Percentiles rank a stretch among this genome's conserved stretches.
Conservation (phyloP, 129 eudicot genomes). For the Solidago caesia region DNA sequence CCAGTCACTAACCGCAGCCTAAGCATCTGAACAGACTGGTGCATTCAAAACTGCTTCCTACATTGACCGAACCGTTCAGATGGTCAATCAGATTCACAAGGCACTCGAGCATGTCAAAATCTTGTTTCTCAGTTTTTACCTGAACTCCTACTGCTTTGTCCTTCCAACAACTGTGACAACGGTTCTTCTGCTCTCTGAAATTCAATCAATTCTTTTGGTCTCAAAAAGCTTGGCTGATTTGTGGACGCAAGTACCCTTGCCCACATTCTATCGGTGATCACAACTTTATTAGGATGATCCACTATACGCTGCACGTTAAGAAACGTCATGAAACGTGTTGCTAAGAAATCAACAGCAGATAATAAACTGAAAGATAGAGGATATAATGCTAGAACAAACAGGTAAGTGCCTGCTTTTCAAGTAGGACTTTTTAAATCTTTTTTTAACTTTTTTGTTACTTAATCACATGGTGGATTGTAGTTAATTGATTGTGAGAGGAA, state of each 20-base stretch:
- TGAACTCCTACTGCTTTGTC: slow-evolving; percentile 27
- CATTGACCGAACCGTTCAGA: slow-evolving; percentile 39
- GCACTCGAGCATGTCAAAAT: slow-evolving; percentile 38
- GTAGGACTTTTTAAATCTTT: too few species aligned
- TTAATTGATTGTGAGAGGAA: too few species aligned
- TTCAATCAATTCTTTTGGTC: slow-evolving; percentile 33
- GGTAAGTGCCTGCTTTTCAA: too few species aligned
- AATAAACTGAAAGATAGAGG: slow-evolving; percentile 1
- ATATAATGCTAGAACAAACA: too few species aligned
- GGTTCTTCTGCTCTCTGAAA: slow-evolving; percentile 39
- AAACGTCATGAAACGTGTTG: slow-evolving; percentile 19
- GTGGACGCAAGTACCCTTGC: slow-evolving; percentile 70
- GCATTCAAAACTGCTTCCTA: slow-evolving; percentile 30
- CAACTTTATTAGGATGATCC: slow-evolving; percentile 50
- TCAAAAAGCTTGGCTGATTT: slow-evolving; percentile 61
- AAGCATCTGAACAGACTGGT: slow-evolving; percentile 40
- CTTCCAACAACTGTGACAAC: slow-evolving; percentile 25
- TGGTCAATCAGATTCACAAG: slow-evolving; percentile 39
- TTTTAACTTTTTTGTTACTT: too few species aligned
- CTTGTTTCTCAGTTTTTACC: slow-evolving; percentile 37
- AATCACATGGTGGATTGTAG: too few species aligned
- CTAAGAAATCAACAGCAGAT: neutral
- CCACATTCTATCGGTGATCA: slow-evolving; percentile 72
- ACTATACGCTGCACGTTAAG: slow-evolving; percentile 53
- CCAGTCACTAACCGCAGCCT: slow-evolving; percentile 36